Evolutionary conservation across 495 filamentous ascomycete genomes (phyloP), one percentile per base, ranked within the genome.

Genomic region (Aspergillus biplanus): DNA sequence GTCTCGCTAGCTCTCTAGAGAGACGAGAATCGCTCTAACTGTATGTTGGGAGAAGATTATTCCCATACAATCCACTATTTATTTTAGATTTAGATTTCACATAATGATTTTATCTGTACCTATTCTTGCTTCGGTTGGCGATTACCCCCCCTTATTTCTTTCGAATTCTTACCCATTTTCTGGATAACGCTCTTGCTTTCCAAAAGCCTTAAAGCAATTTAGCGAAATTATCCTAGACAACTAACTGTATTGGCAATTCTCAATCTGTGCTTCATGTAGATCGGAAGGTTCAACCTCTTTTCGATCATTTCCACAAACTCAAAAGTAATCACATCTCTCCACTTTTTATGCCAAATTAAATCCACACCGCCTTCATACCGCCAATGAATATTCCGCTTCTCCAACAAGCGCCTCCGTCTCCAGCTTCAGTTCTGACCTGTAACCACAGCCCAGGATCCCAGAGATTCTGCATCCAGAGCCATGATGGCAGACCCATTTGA

Each of bases 401-500:
- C 50, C 59, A 42, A 32, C 39, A 8, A 42, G 37, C 55, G 33
- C 39, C 16, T 16, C 3, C 1, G 21, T 27, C 21, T 27, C 21
- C 21, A 27, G 21, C 21, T 33, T 33, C 52, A 33, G 13, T 34
- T n/a, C 27, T 7, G 49, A 49, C 49, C 32, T 13, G 13, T 37
- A 58, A 32, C 21, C 31, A 48, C 58, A 21, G 21, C 47, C 16
- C 47, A 27, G n/a, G 16, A 18, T 21, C 21, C 47, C 15, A 52
- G 33, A 52, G n/a, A 56, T 50, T 50, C 16, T 27, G 6, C 47
- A 46, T 44, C 52, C 9, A 52, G 59, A 74, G 62, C 44, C 33
- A 80, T 75, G 48, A 95, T 96, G 90, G 89, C 87, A 52, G 95
- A 99, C 78, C 95, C 95, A 0, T 99, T 99, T 78, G 94, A 98